Percentiles rank a stretch among this genome's conserved stretches.
These are phyloP conservation scores for Aspergillus costaricaensis DNA, from an alignment of 2,329 filamentous ascomycete genomes.

Conservation along the genomic window DNA sequence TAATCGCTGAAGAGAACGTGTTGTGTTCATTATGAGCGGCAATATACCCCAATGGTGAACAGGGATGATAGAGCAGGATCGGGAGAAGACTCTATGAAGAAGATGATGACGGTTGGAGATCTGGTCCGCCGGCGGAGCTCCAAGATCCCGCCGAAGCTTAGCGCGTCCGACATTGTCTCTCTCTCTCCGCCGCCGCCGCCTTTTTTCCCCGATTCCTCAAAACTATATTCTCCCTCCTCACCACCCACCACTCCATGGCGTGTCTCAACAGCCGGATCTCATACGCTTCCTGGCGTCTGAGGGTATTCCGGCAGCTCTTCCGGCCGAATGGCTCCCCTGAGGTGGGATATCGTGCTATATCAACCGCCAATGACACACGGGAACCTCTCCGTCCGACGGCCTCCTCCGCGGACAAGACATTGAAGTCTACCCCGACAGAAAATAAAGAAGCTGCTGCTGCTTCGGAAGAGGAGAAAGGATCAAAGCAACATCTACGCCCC, in stretches of 20 bases:
- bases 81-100: slow-evolving; percentile 1
- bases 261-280: slow-evolving; percentile 27
- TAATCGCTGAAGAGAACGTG: slow-evolving; percentile 26
- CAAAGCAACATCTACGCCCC: slow-evolving; percentile 16
- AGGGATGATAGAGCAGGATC: not conserved
- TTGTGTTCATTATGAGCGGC: slow-evolving; percentile 26
- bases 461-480: not conserved
- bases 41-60: not conserved
- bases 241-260: slow-evolving; percentile 28
- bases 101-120: not conserved
- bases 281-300: slow-evolving; percentile 37
- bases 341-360: not conserved
- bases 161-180: not conserved
- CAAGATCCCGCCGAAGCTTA: slow-evolving; percentile 1
- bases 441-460: too few relatives aligned
- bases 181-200: not conserved
- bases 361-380: slow-evolving; percentile 12
- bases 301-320: slow-evolving; percentile 28
- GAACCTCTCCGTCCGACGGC: too few relatives aligned
- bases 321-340: slow-evolving; percentile 2
- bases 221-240: slow-evolving; percentile 12
- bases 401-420: slow-evolving; percentile 10
- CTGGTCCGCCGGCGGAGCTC: slow-evolving; percentile 1
- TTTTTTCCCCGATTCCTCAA: not conserved
- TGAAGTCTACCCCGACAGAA: not conserved